Percentiles rank a stretch among this genome's conserved stretches.
Evolutionary conservation across 306 rosid genomes (phyloP).

Genomic region (Lotus japonicus): DNA sequence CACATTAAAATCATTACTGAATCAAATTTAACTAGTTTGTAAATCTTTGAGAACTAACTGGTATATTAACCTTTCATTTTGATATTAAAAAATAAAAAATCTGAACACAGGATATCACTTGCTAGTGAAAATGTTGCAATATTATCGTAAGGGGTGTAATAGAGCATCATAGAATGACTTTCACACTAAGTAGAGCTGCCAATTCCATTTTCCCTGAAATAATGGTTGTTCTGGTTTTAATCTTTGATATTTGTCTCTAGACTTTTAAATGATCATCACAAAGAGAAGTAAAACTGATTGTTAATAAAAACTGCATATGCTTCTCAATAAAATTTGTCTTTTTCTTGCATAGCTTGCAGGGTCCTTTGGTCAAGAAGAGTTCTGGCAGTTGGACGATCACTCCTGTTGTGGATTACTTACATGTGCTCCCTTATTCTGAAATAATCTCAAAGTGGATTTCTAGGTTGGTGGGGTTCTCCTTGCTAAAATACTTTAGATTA

Average conservation of each 20-base stretch:
- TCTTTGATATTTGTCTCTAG: conserved; percentile 1
- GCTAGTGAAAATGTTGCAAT: conserved; percentile 14
- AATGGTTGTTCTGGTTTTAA: conserved; percentile 1
- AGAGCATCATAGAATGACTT: not conserved
- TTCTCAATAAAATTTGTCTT: conserved; percentile 19
- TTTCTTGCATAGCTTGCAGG: conserved; percentile 57
- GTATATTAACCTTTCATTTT: conserved; percentile 4
- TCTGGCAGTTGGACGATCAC: conserved; percentile 50
- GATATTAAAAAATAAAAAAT: not conserved
- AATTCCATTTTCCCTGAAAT: not conserved
- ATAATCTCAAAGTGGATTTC: conserved; percentile 50
- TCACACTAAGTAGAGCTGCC: not conserved
- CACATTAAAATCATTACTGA: not conserved
- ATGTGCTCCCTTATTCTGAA: conserved; percentile 73
- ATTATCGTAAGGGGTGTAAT: not conserved
- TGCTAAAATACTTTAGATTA: not conserved
- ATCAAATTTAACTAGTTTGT: conserved; percentile 14
- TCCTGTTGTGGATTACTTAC: conserved; percentile 57
- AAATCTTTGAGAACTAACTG: not conserved
- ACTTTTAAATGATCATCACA: not conserved
- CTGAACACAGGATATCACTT: conserved; percentile 3
- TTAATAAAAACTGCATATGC: not conserved
- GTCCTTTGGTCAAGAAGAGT: conserved; percentile 51
- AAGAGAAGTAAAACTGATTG: not conserved
- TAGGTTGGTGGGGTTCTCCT: conserved; percentile 39